These are phyloP conservation scores for Metschnikowia arizonensis DNA, from an alignment of 805 yeast genomes.

Conservation along the genomic window DNA sequence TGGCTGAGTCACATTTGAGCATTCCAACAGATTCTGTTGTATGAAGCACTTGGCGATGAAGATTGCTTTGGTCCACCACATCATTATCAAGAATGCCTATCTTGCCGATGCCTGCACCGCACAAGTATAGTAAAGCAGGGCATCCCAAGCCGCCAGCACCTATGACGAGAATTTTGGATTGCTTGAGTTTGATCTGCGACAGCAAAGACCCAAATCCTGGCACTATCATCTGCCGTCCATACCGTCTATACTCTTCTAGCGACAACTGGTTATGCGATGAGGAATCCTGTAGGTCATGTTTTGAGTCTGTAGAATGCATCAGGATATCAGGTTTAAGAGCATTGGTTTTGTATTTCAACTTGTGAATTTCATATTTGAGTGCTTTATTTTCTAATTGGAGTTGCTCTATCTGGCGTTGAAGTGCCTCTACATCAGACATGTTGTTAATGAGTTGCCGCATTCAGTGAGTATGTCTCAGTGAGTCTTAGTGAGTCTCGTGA, in stretches of 20 bases:
- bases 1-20: slow-evolving; percentile 79
- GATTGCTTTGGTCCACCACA: slow-evolving; percentile 73
- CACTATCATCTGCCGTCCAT: slow-evolving; percentile 95
- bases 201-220: slow-evolving; percentile 60
- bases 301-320: background rate
- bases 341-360: slow-evolving; percentile 14
- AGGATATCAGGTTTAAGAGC: background rate
- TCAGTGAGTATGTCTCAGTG: too few species aligned
- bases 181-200: slow-evolving; percentile 55
- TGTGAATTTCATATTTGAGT: background rate
- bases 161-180: slow-evolving; percentile 62
- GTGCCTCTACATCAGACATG: slow-evolving; percentile 17
- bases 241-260: slow-evolving; percentile 70
- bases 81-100: slow-evolving; percentile 90
- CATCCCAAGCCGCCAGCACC: slow-evolving; percentile 98
- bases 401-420: slow-evolving; percentile 21
- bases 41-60: slow-evolving; percentile 88
- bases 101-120: slow-evolving; percentile 83
- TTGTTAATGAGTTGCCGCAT: too few species aligned
- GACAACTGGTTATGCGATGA: slow-evolving; percentile 21
- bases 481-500: too few species aligned
- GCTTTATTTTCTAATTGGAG: slow-evolving; percentile 20
- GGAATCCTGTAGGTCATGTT: background rate
- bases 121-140: slow-evolving; percentile 80
- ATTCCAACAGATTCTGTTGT: slow-evolving; percentile 60